Evolutionary conservation across 163 green algal species (phyloP), one percentile per base, ranked within the genome.

Genomic region (Chlorella variabilis): DNA sequence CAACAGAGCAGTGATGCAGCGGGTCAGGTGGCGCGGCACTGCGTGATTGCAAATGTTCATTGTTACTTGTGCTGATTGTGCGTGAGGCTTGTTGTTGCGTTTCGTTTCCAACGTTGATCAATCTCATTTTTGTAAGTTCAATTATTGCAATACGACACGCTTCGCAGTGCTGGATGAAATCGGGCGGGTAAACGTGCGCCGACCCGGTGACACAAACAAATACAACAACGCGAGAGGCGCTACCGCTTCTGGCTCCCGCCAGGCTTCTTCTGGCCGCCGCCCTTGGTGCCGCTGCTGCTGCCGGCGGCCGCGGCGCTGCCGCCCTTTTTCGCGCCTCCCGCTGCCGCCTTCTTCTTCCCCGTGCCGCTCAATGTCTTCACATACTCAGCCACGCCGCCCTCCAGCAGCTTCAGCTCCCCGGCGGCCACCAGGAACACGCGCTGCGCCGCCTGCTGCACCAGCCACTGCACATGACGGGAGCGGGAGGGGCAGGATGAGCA

Each of bases 331-430:
- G 54, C 42, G 75, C 58, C 9, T 39, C 39, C 31, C 38, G 23
- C 54, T 41, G 33, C 58, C 31, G n/a, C 41, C 5, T 38, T 81
- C 31, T 81, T 73, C 62, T 74, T 74, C 23, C 62, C 23, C 11
- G 17, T 36, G 33, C 77, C 66, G 77, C 66, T 65, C 38, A 83
- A 66, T 66, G 62, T 49, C 49, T 70, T 36, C 49, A 77, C 77
- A 36, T 83, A 83, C 51, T 83, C 63, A 29, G 18, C 27, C 5
- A 83, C 66, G 1, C 77, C 77, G 38, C 51, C 65, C 36, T 83
- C 77, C n/a, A 83, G 51, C 27, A 42, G 31, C 17, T 7, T 5
- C 42, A 83, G 33, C 36, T 59, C 39, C 8, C 77, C 77, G 6
- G 2, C 54, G 2, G 51, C 77, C 27, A 83, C 77, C 5, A 83